phyloP scores from a whole-genome alignment of 2,329 filamentous ascomycete genomes.

The Akanthomyces uredinophilus region DNA sequence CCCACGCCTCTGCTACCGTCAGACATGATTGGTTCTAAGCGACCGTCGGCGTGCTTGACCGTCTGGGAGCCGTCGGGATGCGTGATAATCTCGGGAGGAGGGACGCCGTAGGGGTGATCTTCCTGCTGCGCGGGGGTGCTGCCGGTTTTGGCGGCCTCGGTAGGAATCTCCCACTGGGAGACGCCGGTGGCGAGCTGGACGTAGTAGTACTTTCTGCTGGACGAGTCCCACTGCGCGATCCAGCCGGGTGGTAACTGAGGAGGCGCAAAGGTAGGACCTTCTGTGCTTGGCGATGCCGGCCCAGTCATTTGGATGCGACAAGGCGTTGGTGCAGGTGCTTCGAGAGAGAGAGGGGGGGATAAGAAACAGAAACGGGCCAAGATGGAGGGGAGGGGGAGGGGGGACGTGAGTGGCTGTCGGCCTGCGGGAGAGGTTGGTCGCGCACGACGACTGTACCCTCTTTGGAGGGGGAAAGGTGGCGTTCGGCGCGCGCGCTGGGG shows the following conservation, averaged over 20 bases:
- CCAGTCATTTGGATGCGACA: constrained; percentile 46
- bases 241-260: constrained; percentile 59
- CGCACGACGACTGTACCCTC: constrained; percentile 10
- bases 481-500: background rate
- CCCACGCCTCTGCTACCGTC: constrained; percentile 45
- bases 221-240: constrained; percentile 65
- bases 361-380: constrained; percentile 7
- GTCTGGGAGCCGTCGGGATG: constrained; percentile 60
- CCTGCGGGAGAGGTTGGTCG: constrained; percentile 20
- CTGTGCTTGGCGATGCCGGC: constrained; percentile 52
- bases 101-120: constrained; percentile 60
- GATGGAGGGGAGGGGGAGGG: constrained; percentile 17
- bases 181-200: constrained; percentile 67
- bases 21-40: constrained; percentile 54
- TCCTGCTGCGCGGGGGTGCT: constrained; percentile 50
- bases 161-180: constrained; percentile 71
- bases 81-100: constrained; percentile 53
- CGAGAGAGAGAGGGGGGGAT: constrained; percentile 16
- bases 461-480: constrained; percentile 7
- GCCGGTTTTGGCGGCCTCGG: constrained; percentile 56
- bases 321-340: constrained; percentile 13
- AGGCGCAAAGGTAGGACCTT: constrained; percentile 55
- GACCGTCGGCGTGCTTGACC: constrained; percentile 54
- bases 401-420: constrained; percentile 18
- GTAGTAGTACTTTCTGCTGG: constrained; percentile 63